Conservation (phyloP, 305 asterid species). For the Solanum hybrid region DNA sequence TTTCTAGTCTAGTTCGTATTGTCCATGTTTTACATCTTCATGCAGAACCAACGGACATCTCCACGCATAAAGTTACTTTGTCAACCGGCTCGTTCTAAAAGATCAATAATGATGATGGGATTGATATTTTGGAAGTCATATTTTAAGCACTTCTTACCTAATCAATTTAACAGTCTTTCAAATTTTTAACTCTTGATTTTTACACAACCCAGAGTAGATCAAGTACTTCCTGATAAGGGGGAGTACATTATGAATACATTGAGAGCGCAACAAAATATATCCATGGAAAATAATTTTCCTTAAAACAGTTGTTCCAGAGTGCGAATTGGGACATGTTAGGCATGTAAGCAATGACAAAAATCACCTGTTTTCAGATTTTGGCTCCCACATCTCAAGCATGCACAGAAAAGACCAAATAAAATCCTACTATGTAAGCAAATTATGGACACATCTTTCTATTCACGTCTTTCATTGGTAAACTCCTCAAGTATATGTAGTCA, state of each 20-base stretch:
- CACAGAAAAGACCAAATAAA: neutral
- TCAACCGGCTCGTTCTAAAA: neutral
- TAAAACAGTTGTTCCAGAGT: neutral
- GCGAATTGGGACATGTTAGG: neutral
- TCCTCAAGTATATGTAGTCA: neutral
- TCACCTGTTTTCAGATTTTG: neutral
- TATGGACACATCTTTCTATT: neutral
- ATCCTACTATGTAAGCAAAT: neutral
- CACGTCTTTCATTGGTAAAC: neutral
- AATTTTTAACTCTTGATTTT: neutral
- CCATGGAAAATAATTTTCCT: neutral
- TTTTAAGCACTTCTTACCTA: neutral
- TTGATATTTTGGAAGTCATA: neutral
- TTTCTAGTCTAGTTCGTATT: neutral
- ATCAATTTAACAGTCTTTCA: neutral
- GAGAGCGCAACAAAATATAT: neutral
- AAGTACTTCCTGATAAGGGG: neutral
- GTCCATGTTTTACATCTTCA: neutral
- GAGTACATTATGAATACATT: neutral
- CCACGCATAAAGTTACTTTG: neutral
- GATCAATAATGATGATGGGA: neutral
- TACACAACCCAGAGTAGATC: neutral
- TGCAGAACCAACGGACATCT: neutral
- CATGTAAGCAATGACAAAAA: neutral
- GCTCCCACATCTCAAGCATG: neutral